Evolutionary conservation across 2,329 filamentous ascomycete genomes (phyloP).

Genomic region (Decorospora gaudefroyi): DNA sequence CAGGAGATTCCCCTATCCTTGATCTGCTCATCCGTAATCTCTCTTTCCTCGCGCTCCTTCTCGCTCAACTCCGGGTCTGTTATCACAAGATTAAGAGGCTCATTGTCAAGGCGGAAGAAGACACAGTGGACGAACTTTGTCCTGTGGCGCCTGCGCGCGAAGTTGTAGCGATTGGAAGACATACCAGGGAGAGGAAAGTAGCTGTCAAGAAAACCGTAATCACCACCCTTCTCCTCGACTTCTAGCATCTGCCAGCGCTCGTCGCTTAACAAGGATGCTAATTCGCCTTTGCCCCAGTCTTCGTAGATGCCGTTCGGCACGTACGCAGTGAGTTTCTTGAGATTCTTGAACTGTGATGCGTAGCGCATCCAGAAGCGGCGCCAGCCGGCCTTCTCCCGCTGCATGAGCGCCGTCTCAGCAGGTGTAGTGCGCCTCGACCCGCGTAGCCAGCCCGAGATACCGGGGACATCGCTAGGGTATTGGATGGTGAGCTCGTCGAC

Average conservation of each 20-base stretch:
- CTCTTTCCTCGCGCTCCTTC: constrained; percentile 28
- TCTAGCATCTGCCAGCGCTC: constrained; percentile 43
- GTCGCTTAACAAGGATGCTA: constrained; percentile 29
- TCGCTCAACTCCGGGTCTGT: constrained; percentile 11
- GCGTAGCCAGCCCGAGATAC: constrained; percentile 36
- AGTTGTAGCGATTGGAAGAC: constrained; percentile 21
- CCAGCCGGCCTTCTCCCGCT: constrained; percentile 44
- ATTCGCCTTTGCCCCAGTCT: constrained; percentile 37
- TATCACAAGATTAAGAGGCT: constrained; percentile 20
- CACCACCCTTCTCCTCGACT: constrained; percentile 25
- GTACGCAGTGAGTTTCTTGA: constrained; percentile 42
- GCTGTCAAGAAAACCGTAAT: constrained; percentile 21
- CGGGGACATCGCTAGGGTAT: constrained; percentile 41
- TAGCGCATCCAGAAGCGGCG: constrained; percentile 46
- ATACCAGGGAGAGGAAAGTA: constrained; percentile 25
- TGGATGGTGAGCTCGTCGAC: constrained; percentile 46
- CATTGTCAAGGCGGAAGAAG: constrained; percentile 38
- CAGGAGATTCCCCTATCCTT: constrained; percentile 5
- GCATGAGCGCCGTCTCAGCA: constrained; percentile 35
- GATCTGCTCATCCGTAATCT: constrained; percentile 34
- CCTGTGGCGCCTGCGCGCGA: constrained; percentile 25
- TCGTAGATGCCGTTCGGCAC: constrained; percentile 42
- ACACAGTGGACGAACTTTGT: constrained; percentile 42
- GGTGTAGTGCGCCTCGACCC: constrained; percentile 26
- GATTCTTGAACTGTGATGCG: constrained; percentile 41